These are phyloP conservation scores for Cucurbita maxima DNA, from an alignment of 306 rosid species.

Conservation along the genomic window DNA sequence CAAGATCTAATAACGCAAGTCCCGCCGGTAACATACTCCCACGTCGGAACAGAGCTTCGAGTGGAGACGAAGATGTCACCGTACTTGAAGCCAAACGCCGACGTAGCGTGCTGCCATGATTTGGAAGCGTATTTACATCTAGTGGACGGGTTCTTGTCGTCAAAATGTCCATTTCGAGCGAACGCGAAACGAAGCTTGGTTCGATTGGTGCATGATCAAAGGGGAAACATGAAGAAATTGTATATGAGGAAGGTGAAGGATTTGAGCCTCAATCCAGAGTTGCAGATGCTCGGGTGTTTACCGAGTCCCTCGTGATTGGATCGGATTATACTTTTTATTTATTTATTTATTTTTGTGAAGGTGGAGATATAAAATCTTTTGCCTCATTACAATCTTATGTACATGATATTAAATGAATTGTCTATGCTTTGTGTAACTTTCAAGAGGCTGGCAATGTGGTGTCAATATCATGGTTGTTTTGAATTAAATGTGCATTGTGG, in stretches of 20 bases:
- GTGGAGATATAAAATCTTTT: background rate
- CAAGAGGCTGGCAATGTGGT: background rate
- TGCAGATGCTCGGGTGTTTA: conserved; percentile 37
- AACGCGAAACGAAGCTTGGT: conserved; percentile 77
- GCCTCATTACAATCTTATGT: background rate
- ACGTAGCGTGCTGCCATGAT: conserved; percentile 80
- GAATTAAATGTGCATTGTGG: background rate
- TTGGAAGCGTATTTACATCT: conserved; percentile 82
- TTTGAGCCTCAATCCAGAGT: conserved; percentile 32
- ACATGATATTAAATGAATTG: background rate
- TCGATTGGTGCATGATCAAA: conserved; percentile 56
- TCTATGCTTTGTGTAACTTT: background rate
- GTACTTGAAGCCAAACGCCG: conserved; percentile 68
- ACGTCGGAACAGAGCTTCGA: conserved; percentile 64
- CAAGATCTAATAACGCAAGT: conserved; percentile 78
- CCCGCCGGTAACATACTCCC: conserved; percentile 58
- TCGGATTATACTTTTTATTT: background rate
- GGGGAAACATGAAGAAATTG: conserved; percentile 60
- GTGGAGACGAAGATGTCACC: conserved; percentile 87
- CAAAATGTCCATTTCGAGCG: conserved; percentile 65
- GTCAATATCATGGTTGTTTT: background rate
- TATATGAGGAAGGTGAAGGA: conserved; percentile 60
- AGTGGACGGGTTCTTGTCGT: conserved; percentile 82
- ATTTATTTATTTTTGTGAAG: background rate
- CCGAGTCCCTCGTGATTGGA: conserved; percentile 53